Base-by-base conservation (phyloP, 768 basidiomycete genomes). In the Boletus vermiculosoides region DNA sequence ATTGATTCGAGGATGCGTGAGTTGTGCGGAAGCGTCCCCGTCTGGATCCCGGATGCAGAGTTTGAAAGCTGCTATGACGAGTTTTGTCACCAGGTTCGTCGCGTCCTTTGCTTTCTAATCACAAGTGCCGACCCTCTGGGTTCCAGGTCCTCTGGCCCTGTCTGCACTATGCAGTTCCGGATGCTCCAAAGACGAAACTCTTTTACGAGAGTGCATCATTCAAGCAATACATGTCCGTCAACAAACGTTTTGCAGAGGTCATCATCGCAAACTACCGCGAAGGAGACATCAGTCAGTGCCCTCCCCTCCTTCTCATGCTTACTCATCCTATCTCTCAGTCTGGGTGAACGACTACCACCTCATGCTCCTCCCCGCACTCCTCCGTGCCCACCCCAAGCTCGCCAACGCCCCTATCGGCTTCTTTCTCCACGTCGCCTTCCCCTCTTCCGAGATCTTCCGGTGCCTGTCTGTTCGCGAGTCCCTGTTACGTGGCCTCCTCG, bases 311-410 rank as follows among this genome's bases (percentile, higher is more conserved):
- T 56, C 42, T 39, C 52, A 28, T 45, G 6, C 33, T 22, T 23
- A 0, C 59, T 66, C 46, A 67, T 50, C 40, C 22, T 4, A 3
- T 37, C 4, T 51, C 22, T 8, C 18, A 81, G 80, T 91, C 63
- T 90, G 87, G 87, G 80, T 92, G 4, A 94, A 99, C 73, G 96
- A 98, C 76, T 99, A 98, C 73, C 96, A 99, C 67, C 86, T 98
- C 47, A 88, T 97, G 79, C 86, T 98, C 48, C 83, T 97, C 10
- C 96, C 96, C 1, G 80, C 82, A 42, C 85, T 98, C 74, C 82
- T 98, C 30, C 87, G 95, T 49, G 79, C 85, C 28, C 60, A 80
- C 74, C 23, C 78, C 71, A 53, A 80, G 66, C 69, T 92, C 8
- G 50, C 66, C 13, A 55, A 72, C 15, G 76, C 75, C 2, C 74